Evolutionary conservation across 805 yeast species (phyloP), one percentile per base, ranked within the genome.

Genomic region (Suhomyces tanzawaensis): DNA sequence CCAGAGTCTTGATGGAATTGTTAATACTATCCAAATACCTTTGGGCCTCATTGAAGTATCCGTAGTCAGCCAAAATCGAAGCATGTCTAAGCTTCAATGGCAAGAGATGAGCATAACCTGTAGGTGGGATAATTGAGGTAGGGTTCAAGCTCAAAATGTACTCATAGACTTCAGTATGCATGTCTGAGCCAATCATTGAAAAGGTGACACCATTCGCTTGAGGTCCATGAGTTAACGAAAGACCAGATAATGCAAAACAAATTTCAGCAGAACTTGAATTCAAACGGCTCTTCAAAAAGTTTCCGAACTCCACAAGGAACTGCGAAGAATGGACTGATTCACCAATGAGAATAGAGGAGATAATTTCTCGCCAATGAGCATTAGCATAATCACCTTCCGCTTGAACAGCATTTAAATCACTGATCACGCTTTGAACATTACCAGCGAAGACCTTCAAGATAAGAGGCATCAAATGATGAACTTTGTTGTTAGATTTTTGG

Each of bases 151-250:
- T 51, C 26, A 71, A 55, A 6, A 69, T 55, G 50, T 66, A 82
- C 56, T 87, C 95, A 53, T 81, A 85, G 4, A 85, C 58, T 54
- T 87, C 95, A 4, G 84, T 78, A 53, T 83, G 71, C 19, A 82
- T 54, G 37, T 48, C 55, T 6, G 61, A 61, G 2, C 76, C 77
- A 14, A 77, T 60, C 25, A 55, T 49, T 1, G 65, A 48, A 42
- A 77, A 76, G 6, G 50, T 44, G 1, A 64, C 61, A 15, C 66
- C 63, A 24, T 33, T 33, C 7, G 27, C 8, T 11, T 22, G 19
- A 9, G 38, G 19, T 11, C 21, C 23, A 7, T 58, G 47, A 2
- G 74, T 60, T 23, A 76, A 48, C 8, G 79, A 76, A 22, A 69
- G 40, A 19, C 76, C 74, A 0, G 76, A 71, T 29, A 78, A 52